These are phyloP conservation scores for Alternaria ventricosa DNA, from an alignment of 2,329 filamentous ascomycete species.

Conservation along the genomic window DNA sequence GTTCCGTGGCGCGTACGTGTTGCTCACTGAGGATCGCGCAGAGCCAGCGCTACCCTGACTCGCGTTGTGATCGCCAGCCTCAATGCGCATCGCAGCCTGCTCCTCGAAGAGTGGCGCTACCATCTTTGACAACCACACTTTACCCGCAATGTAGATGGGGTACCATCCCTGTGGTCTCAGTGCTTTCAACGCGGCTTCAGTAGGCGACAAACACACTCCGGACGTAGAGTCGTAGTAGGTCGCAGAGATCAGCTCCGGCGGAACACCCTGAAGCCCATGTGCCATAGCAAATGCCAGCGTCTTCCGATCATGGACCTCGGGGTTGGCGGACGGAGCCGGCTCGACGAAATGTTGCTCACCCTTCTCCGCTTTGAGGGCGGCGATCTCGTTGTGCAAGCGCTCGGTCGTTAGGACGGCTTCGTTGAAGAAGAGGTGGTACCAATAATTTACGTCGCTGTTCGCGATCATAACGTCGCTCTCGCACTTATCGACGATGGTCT, in stretches of 20 bases:
- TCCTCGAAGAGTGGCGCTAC: constrained; percentile 12
- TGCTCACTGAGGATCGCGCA: neutral
- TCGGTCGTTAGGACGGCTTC: neutral
- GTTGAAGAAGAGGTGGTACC: neutral
- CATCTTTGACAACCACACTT: constrained; percentile 8
- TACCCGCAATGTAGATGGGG: neutral
- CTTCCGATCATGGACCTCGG: neutral
- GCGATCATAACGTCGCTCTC: neutral
- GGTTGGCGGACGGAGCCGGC: neutral
- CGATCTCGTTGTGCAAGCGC: neutral
- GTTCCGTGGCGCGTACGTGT: neutral
- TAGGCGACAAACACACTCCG: neutral
- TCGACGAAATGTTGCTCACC: neutral
- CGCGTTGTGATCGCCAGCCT: neutral
- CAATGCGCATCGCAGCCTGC: neutral
- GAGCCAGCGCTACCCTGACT: neutral
- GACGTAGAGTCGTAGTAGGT: neutral
- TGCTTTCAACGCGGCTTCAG: neutral
- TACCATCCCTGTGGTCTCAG: constrained; percentile 5
- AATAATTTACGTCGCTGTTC: neutral
- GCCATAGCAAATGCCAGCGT: neutral
- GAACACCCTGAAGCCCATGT: neutral
- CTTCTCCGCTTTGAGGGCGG: neutral
- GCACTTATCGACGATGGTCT: neutral
- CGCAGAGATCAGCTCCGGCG: neutral